phyloP scores from a whole-genome alignment of 495 filamentous ascomycete species.

The Glonium stellatum region DNA sequence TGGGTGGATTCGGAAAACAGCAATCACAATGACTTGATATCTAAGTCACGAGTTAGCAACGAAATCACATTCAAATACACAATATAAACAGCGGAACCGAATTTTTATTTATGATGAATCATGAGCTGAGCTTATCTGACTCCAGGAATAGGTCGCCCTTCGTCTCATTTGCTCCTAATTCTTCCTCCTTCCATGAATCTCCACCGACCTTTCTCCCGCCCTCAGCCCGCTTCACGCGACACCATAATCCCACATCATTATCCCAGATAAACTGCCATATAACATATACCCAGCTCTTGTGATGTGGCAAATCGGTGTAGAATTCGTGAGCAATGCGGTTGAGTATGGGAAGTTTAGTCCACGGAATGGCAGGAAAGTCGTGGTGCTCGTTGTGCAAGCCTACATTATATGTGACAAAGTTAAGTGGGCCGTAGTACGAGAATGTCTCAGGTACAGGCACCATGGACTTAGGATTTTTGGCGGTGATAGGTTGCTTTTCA shows the following conservation, averaged over 20 bases:
- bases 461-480: constrained; percentile 47
- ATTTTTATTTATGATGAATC: background rate
- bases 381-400: constrained; percentile 98
- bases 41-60: no score
- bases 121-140: constrained; percentile 18
- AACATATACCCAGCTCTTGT: constrained; percentile 84
- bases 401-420: constrained; percentile 92
- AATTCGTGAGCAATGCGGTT: constrained; percentile 83
- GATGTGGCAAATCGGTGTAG: constrained; percentile 79
- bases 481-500: constrained; percentile 51
- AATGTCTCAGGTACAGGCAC: constrained; percentile 82
- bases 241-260: constrained; percentile 77
- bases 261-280: constrained; percentile 95
- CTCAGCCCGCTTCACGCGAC: constrained; percentile 84
- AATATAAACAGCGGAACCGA: no score
- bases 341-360: constrained; percentile 72
- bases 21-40: no score
- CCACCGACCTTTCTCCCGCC: constrained; percentile 63
- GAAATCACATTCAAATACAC: no score
- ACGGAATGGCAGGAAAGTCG: constrained; percentile 94
- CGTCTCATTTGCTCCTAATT: constrained; percentile 43
- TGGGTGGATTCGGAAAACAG: no score
- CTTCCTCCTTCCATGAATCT: constrained; percentile 42
- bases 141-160: constrained; percentile 24
- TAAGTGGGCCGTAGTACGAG: constrained; percentile 91